Base-by-base conservation (phyloP, 306 rosid species). In the Bauhinia variegata region DNA sequence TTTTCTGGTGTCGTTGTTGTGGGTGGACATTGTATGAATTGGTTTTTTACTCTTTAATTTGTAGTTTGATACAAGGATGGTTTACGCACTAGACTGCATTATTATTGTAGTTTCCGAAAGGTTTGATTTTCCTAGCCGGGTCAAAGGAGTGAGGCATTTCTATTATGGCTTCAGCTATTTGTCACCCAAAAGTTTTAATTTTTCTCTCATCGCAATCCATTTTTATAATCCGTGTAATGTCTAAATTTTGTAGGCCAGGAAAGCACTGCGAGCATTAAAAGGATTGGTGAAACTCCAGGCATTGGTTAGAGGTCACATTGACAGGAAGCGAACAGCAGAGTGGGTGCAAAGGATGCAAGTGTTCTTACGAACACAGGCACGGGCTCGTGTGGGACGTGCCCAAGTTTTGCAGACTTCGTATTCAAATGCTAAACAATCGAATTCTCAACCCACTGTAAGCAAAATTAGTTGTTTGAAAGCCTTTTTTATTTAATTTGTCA, bases 241-340 rank as follows among this genome's bases (percentile, higher is more conserved):
- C 15, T 53, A 12, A 63, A 28, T 30, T 73, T 54, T 77, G 3
- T 44, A 91, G 97, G 97, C 96, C 12, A 80, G 97, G 81, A 86
- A 80, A 62, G 96, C 97, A 3, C 83, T 91, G 72, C 70, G 91
- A 51, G 97, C 97, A 0, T 58, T 91, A 19, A 85, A 84, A 74
- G 97, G 96, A 77, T 64, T 91, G 69, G 97, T 91, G 77, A 88
- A 80, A 71, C 85, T 91, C 7, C 97, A 91, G 60, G 97, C 95
- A 8, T 67, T 91, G 67, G 96, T 88, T 31, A 87, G 97, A 68
- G 96, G 96, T 28, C 87, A 88, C 57, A 80, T 91, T 59, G 88
- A 78, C 70, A 81, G 97, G 83, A 91, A 87, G 65, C 81, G 90
- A 39, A 79, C 83, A 0, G 75, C 87, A 0, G 86, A 85, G 60